Conservation (phyloP, 306 rosid species). For the Castanopsis chinensis region DNA sequence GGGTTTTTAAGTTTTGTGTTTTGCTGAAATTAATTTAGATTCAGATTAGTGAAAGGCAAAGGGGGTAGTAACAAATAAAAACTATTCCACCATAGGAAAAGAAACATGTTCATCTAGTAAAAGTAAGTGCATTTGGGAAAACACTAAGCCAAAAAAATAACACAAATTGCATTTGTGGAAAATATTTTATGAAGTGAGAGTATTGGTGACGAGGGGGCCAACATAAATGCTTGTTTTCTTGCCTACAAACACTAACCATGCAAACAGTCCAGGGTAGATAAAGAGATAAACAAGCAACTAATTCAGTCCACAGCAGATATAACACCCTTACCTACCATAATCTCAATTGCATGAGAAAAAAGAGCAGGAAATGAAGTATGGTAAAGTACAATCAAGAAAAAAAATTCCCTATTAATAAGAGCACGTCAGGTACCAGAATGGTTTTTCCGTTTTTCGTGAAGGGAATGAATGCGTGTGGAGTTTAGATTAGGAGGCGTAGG, state of each 20-base stretch:
- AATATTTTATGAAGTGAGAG: background rate
- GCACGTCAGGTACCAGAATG: conserved; percentile 21
- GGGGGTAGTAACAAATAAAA: background rate
- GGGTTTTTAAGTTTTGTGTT: too few species aligned
- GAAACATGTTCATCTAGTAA: background rate
- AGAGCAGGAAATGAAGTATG: too few species aligned
- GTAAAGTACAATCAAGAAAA: background rate
- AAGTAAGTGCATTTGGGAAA: background rate
- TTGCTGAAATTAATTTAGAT: too few species aligned
- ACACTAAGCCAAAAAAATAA: background rate
- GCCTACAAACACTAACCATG: conserved; percentile 1
- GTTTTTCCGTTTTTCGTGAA: conserved; percentile 55
- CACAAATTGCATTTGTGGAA: too few species aligned
- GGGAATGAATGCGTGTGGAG: conserved; percentile 48
- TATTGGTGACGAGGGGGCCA: background rate
- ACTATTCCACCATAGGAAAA: background rate
- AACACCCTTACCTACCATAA: conserved; percentile 57
- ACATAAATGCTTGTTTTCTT: background rate
- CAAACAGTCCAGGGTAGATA: conserved; percentile 37
- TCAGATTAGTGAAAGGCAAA: background rate
- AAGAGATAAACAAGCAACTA: conserved; percentile 17
- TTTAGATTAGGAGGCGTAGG: conserved; percentile 26
- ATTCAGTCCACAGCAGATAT: conserved; percentile 40
- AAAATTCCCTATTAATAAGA: background rate
- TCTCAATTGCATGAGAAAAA: background rate